phyloP scores from a whole-genome alignment of 352 stramenopile genomes.

The Pythium brachiatum region DNA sequence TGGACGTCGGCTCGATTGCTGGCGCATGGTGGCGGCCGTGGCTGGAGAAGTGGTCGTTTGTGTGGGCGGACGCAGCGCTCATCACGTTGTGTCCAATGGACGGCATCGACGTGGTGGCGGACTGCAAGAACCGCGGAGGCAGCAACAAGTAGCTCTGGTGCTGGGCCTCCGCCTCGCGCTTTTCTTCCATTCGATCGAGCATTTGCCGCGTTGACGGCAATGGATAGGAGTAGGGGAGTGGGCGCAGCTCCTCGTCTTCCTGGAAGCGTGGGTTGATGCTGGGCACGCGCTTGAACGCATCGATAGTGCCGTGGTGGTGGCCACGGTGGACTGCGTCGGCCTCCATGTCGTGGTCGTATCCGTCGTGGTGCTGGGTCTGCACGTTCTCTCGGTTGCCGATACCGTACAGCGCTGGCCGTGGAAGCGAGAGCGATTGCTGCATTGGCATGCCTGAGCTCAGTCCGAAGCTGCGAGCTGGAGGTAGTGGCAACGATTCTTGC shows the following conservation, averaged over 20 bases:
- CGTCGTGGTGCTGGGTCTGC: slow-evolving; percentile 5
- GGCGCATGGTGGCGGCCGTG: slow-evolving; percentile 8
- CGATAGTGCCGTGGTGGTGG: background rate
- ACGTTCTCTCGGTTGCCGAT: slow-evolving; percentile 16
- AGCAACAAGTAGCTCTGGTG: slow-evolving; percentile 14
- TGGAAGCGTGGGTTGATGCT: slow-evolving; percentile 12
- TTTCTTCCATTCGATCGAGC: slow-evolving; percentile 14
- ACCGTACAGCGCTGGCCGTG: slow-evolving; percentile 1
- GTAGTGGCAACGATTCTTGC: slow-evolving; percentile 14
- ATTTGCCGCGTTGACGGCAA: slow-evolving; percentile 1
- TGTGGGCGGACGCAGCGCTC: background rate
- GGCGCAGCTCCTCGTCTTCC: slow-evolving; percentile 18
- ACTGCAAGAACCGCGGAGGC: slow-evolving; percentile 14
- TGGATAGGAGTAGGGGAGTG: slow-evolving; percentile 20
- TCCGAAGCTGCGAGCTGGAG: slow-evolving; percentile 19
- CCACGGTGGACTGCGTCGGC: background rate
- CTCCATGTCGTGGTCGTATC: slow-evolving; percentile 1
- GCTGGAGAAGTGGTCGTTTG: slow-evolving; percentile 13
- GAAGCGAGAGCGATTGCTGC: slow-evolving; percentile 9
- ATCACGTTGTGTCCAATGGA: slow-evolving; percentile 13
- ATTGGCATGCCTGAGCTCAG: slow-evolving; percentile 9
- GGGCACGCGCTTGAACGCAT: slow-evolving; percentile 21
- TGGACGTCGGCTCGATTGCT: slow-evolving; percentile 20
- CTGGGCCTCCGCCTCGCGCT: slow-evolving; percentile 14
- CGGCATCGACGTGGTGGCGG: background rate